These are phyloP conservation scores for Triticum monococcum DNA, from an alignment of 176 grass and related monocot genomes.

Conservation along the genomic window DNA sequence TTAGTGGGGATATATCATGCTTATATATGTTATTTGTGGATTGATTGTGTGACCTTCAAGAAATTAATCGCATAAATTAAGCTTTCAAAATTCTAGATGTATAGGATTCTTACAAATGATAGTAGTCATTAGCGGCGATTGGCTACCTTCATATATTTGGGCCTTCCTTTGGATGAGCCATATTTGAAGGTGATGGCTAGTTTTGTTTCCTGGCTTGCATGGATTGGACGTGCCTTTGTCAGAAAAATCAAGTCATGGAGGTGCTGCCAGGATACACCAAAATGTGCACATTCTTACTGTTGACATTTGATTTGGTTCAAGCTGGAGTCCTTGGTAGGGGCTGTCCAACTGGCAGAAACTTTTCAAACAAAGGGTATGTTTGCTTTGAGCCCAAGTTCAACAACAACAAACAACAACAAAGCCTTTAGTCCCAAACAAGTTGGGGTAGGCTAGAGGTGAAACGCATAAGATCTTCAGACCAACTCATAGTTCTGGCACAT, in stretches of 20 bases:
- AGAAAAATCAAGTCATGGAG: neutral
- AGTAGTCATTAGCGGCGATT: neutral
- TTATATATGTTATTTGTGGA: neutral
- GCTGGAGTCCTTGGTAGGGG: neutral
- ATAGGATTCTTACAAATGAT: constrained; percentile 13
- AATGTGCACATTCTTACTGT: neutral
- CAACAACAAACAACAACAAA: too few relatives aligned
- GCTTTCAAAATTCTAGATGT: neutral
- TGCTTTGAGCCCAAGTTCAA: neutral
- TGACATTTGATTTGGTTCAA: neutral
- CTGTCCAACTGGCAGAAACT: neutral
- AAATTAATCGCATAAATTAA: neutral
- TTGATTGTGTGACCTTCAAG: neutral
- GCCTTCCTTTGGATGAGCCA: neutral
- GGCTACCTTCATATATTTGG: neutral
- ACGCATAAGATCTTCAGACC: too few relatives aligned
- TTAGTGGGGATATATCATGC: neutral
- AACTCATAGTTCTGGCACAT: too few relatives aligned
- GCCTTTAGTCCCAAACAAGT: too few relatives aligned
- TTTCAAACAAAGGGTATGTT: neutral
- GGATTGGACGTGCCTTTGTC: neutral
- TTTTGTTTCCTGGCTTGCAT: constrained; percentile 12
- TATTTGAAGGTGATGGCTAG: neutral
- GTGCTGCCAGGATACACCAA: neutral
- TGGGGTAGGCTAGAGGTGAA: too few relatives aligned